Conservation (phyloP, 2,329 filamentous ascomycete genomes). For the Talaromyces sp. region DNA sequence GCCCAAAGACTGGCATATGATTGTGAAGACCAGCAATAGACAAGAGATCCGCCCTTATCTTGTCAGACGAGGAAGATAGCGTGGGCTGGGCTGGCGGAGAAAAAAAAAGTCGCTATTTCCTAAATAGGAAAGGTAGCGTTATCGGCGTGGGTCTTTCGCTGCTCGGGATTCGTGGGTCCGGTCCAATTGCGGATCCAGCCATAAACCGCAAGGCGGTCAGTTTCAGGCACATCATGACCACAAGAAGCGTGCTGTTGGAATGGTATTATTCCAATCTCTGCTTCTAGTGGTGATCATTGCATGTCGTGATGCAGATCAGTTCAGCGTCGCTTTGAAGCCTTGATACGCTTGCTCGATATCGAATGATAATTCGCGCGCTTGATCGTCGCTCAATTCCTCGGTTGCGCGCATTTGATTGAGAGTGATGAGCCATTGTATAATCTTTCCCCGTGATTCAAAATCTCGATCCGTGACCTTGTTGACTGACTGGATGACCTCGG, state of each 20-base stretch:
- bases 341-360: constrained; percentile 94
- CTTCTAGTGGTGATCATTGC: not conserved
- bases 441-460: constrained; percentile 94
- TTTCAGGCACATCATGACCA: not conserved
- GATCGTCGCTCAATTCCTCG: constrained; percentile 82
- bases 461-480: constrained; percentile 95
- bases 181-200: constrained; percentile 6
- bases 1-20: not conserved
- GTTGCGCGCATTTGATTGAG: constrained; percentile 97
- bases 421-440: constrained; percentile 96
- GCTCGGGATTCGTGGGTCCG: constrained; percentile 16
- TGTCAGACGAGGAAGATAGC: constrained; percentile 6
- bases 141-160: constrained; percentile 19
- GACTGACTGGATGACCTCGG: constrained; percentile 93
- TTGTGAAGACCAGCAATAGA: not conserved
- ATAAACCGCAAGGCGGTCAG: constrained; percentile 12
- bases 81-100: constrained; percentile 10
- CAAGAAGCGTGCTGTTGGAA: not conserved
- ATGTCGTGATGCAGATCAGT: constrained; percentile 36
- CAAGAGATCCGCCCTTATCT: constrained; percentile 11
- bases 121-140: constrained; percentile 21
- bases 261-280: not conserved
- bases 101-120: constrained; percentile 24
- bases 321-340: constrained; percentile 81
- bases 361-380: constrained; percentile 83